Evolutionary conservation across 306 rosid genomes (phyloP), one percentile per base, ranked within the genome.

Genomic region (Prosopis cineraria): DNA sequence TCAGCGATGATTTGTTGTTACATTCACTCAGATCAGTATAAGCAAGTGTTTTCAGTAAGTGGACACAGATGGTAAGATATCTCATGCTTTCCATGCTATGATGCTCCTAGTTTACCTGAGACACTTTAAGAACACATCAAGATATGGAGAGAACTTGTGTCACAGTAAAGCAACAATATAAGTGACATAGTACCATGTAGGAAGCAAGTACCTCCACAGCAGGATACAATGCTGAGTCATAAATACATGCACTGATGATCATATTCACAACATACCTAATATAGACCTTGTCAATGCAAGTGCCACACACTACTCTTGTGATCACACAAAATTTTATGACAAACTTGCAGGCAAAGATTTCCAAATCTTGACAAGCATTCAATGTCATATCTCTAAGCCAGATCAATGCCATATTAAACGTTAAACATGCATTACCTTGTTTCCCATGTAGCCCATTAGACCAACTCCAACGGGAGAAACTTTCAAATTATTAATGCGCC

Each of bases 381-480:
- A 31, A 50, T 44, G 37, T 36, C 10, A 34, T 16, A 74, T 45
- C 58, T 45, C 29, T 60, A 53, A 39, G 58, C 67, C 77, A 52
- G 55, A 25, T 36, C 62, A 67, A 78, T 77, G 68, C 70, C 72
- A 75, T 20, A 67, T 63, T 37, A 14, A 73, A 66, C 47, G 75
- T 52, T 71, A 70, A 74, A 73, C 31, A 60, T 68, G 72, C 31
- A 67, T 25, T 89, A 94, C 98, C 98, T 95, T 95, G 86, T 95
- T 95, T 88, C 99, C 99, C 93, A 95, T 88, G 93, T 91, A 95
- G 25, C 99, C 99, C 99, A 95, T 92, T 36, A 93, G 88, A 74
- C 99, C 99, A 86, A 91, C 89, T 52, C 99, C 99, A 84, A 95
- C 99, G 1, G 93, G 93, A 19, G 93, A 93, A 79, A 95, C 99